Percentiles rank a stretch among this genome's conserved stretches.
phyloP scores from a whole-genome alignment of 2,329 filamentous ascomycete species.

The Mollisia scopiformis region DNA sequence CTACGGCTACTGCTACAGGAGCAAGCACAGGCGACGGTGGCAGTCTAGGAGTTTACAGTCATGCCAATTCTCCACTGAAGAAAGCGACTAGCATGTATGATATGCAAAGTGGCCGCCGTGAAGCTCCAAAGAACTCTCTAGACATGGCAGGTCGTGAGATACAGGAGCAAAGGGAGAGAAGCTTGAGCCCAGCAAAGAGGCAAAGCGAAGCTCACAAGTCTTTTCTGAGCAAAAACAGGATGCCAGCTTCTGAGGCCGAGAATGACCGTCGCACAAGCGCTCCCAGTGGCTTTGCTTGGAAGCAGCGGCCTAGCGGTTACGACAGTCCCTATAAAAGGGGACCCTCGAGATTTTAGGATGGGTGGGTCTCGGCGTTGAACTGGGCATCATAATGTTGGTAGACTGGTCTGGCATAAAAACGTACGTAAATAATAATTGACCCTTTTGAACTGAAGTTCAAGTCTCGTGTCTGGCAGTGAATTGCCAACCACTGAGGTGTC shows the following conservation, averaged over 20 bases:
- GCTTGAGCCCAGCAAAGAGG: conserved; percentile 33
- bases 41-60: conserved; percentile 77
- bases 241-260: conserved; percentile 20
- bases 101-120: conserved; percentile 46
- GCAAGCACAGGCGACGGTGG: conserved; percentile 63
- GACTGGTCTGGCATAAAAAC: background rate
- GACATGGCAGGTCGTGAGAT: conserved; percentile 56
- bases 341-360: conserved; percentile 30
- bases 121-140: conserved; percentile 60
- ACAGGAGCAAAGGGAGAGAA: conserved; percentile 32
- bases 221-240: conserved; percentile 4
- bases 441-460: background rate
- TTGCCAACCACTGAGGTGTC: background rate
- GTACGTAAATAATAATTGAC: background rate
- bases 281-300: conserved; percentile 19
- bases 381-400: background rate
- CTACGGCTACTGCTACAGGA: conserved; percentile 31
- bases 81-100: conserved; percentile 71
- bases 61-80: conserved; percentile 81
- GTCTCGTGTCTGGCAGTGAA: background rate
- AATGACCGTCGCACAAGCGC: conserved; percentile 28
- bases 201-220: conserved; percentile 21
- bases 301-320: conserved; percentile 18
- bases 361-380: background rate
- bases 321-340: conserved; percentile 31